Base-by-base conservation (phyloP, 257 asterid genomes). In the Thymus quinquecostatus region DNA sequence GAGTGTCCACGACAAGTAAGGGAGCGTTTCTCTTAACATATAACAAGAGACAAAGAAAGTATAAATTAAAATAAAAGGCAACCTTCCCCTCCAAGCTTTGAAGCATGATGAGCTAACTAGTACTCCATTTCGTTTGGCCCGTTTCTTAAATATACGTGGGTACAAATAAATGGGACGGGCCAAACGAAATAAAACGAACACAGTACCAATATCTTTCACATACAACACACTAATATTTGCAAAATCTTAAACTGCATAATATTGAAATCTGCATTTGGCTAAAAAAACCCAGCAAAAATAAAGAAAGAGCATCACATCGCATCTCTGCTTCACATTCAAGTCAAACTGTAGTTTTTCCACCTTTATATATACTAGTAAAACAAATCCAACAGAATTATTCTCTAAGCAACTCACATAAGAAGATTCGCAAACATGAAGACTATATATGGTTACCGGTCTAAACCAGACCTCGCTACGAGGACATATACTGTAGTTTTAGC, bases 281-380 rank as follows among this genome's bases (percentile, higher is more conserved):
- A 21, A 38, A 38, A 38, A 44, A 7, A 3, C 61, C 58, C 43
- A 12, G 10, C 12, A 71, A 21, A 36, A 48, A 50, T 36, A 74
- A 45, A 65, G 29, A 1, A 4, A 33, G 62, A 30, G 56, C 21
- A 21, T 21, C 21, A 1, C 41, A 38, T 38, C 7, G 6, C 7
- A 38, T 38, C 41, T 38, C 41, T 38, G 28, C 71, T 49, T 38
- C 70, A 60, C 57, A 28, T 68, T 62, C 63, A 69, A 69, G 56
- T 69, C 72, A 70, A 78, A 68, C 70, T 68, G 79, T 72, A 69
- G 76, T 60, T 77, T 69, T 32, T 38, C 28, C 28, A 43, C 65
- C 70, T 62, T 71, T 54, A 40, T 72, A 62, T 66, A 54, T 69
- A 75, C 44, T 72, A 63, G 33, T 70, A 63, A 56, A 69, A 38